These are phyloP conservation scores for Metarhizium robertsii DNA, from an alignment of 2,329 filamentous ascomycete species.

Conservation along the genomic window DNA sequence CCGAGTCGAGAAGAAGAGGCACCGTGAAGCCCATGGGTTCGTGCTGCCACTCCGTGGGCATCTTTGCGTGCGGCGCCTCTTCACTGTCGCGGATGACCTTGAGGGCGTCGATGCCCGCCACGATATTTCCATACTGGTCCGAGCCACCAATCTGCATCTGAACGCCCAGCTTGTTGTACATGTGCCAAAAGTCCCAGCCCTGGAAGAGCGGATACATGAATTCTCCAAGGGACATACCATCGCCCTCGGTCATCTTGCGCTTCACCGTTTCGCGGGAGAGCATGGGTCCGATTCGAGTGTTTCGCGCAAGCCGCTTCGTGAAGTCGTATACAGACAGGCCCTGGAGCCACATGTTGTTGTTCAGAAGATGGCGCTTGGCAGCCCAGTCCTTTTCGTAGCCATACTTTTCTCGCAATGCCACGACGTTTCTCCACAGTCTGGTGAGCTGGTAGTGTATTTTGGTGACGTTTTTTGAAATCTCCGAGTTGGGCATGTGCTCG, in stretches of 20 bases:
- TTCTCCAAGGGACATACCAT: slow-evolving; percentile 90
- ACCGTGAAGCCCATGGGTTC: slow-evolving; percentile 81
- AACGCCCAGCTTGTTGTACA: slow-evolving; percentile 58
- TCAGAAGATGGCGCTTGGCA: slow-evolving; percentile 59
- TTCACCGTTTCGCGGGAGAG: slow-evolving; percentile 85
- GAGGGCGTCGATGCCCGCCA: slow-evolving; percentile 78
- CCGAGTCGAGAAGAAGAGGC: slow-evolving; percentile 75
- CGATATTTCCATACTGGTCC: slow-evolving; percentile 94
- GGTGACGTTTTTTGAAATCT: slow-evolving; percentile 53
- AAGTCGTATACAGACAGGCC: slow-evolving; percentile 65
- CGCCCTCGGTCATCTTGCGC: slow-evolving; percentile 70
- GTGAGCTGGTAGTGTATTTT: slow-evolving; percentile 62
- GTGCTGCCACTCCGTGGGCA: slow-evolving; percentile 34
- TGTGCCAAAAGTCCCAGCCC: slow-evolving; percentile 92
- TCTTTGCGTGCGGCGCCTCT: slow-evolving; percentile 29
- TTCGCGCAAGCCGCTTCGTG: slow-evolving; percentile 61
- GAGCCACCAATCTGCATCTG: slow-evolving; percentile 90
- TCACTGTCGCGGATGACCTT: slow-evolving; percentile 60
- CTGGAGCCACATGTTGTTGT: slow-evolving; percentile 81
- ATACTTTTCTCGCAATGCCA: slow-evolving; percentile 53
- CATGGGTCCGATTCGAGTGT: slow-evolving; percentile 76
- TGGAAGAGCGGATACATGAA: slow-evolving; percentile 91
- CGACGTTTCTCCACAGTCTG: slow-evolving; percentile 66
- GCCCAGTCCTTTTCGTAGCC: slow-evolving; percentile 54
- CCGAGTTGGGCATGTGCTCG: slow-evolving; percentile 38